Evolutionary conservation across 768 basidiomycete species (phyloP).

Genomic region (Suillus subaureus): DNA sequence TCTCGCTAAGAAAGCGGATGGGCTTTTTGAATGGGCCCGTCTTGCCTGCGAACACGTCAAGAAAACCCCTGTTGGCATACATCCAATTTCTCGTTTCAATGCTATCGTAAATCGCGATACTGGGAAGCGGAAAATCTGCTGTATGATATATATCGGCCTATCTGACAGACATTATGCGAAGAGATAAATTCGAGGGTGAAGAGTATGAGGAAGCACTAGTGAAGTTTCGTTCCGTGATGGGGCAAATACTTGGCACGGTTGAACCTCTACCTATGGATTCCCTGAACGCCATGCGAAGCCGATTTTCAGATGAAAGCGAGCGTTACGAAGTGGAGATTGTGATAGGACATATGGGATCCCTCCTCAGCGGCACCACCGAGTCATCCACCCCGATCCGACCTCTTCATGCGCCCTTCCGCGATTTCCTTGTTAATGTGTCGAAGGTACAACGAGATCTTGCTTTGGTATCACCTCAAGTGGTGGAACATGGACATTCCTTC

Average conservation of each 20-base stretch:
- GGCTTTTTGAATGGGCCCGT: background rate
- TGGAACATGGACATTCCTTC: background rate
- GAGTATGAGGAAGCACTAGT: too few species aligned
- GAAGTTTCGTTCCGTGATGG: too few species aligned
- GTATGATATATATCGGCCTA: too few species aligned
- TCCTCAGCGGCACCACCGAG: background rate
- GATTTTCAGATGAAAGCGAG: background rate
- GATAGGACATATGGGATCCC: background rate
- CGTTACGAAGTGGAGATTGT: background rate
- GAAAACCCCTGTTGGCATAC: too few species aligned
- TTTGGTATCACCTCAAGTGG: background rate
- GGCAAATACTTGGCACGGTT: background rate
- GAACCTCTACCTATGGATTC: background rate
- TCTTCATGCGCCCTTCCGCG: background rate
- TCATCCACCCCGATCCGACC: background rate
- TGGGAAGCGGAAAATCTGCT: too few species aligned
- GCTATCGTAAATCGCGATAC: too few species aligned
- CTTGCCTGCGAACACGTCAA: too few species aligned
- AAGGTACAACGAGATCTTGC: background rate
- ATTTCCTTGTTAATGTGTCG: background rate
- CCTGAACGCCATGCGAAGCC: background rate
- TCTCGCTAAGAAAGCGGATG: background rate
- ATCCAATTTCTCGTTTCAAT: too few species aligned
- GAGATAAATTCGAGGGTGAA: too few species aligned
- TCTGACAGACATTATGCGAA: too few species aligned